Evolutionary conservation across 1,284 basidiomycete species (phyloP).

Genomic region (Tranzscheliella williamsii): DNA sequence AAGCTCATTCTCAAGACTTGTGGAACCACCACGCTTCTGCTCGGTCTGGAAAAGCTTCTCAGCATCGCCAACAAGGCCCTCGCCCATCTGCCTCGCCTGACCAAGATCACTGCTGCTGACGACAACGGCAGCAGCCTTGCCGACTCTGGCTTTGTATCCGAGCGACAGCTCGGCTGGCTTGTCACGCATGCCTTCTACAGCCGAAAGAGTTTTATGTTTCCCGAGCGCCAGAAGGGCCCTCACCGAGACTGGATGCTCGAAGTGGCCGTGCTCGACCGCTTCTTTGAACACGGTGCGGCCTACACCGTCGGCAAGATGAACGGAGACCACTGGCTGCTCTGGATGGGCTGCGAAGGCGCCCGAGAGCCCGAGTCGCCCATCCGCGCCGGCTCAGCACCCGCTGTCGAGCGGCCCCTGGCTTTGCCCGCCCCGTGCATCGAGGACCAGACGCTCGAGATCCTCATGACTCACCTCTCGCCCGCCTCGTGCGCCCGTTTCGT

Average conservation of each 20-base stretch:
- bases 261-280: conserved; percentile 84
- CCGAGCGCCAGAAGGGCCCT: conserved; percentile 89
- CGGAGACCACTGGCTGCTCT: conserved; percentile 97
- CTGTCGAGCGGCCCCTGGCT: conserved; percentile 36
- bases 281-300: conserved; percentile 80
- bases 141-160: conserved; percentile 24
- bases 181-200: conserved; percentile 76
- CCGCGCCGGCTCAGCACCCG: conserved; percentile 5
- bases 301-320: conserved; percentile 98
- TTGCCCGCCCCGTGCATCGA: conserved; percentile 35
- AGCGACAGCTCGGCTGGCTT: conserved; percentile 41
- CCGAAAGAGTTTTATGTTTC: conserved; percentile 99
- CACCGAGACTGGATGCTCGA: conserved; percentile 94
- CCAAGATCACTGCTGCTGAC: conserved; percentile 13
- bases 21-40: conserved; percentile 94
- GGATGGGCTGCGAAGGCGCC: conserved; percentile 63
- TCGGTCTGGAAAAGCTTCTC: conserved; percentile 67
- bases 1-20: conserved; percentile 98
- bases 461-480: conserved; percentile 91
- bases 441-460: conserved; percentile 96
- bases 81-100: conserved; percentile 25
- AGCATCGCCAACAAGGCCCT: conserved; percentile 81
- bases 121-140: conserved; percentile 10
- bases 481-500: conserved; percentile 78
- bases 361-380: conserved; percentile 43